Base-by-base conservation (phyloP, 306 rosid genomes). In the Purshia tridentata region DNA sequence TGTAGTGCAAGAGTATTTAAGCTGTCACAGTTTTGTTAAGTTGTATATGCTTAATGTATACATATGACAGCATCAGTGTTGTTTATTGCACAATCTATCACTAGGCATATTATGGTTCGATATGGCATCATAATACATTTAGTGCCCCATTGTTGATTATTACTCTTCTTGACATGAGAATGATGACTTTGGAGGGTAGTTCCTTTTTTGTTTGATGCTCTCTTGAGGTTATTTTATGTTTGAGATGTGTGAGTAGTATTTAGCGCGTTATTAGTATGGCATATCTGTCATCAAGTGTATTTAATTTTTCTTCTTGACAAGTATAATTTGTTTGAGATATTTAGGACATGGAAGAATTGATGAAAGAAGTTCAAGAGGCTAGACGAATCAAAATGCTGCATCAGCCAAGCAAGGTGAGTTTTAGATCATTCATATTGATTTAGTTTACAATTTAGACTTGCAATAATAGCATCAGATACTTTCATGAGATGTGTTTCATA, bases 311-410 rank as follows among this genome's bases (percentile, higher is more conserved):
- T 46, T 77, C 40, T 55, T 84, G 81, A 67, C 70, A 47, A 72
- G 73, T 54, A 48, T 61, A 50, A 55, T 77, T 75, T 77, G 23
- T 72, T 50, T 77, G 79, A 70, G 65, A 40, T 78, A 74, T 48
- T 71, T 70, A 92, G 98, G 96, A 92, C 78, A 69, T 90, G 76
- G 96, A 92, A 74, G 92, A 92, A 74, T 72, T 92, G 71, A 92
- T 92, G 98, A 92, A 85, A 90, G 98, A 92, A 84, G 98, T 92
- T 80, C 98, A 90, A 79, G 98, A 92, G 80, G 98, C 96, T 81
- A 87, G 96, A 74, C 83, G 98, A 74, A 92, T 92, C 73, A 92
- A 88, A 81, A 90, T 92, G 98, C 88, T 92, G 81, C 98, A 92
- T 82, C 95, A 90, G 77, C 98, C 98, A 44, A 92, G 98, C 95